phyloP scores from a whole-genome alignment of 2,329 filamentous ascomycete species.

The Colletotrichum filicis region DNA sequence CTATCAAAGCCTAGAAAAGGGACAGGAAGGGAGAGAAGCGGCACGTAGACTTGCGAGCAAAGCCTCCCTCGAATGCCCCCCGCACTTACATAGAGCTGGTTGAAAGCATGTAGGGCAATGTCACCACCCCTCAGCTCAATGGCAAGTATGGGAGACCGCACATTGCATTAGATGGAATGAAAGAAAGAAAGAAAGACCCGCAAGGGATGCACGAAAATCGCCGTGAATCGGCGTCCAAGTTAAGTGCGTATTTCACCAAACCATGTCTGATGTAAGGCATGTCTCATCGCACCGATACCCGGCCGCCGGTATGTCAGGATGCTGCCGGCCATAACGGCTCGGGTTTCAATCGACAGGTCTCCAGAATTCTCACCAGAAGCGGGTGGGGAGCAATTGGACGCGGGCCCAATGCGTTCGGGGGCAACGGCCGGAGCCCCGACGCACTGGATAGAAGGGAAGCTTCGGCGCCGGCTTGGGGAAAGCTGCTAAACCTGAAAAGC shows the following conservation, averaged over 20 bases:
- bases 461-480: not conserved
- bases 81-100: not conserved
- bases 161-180: not conserved
- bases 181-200: not conserved
- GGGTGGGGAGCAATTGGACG: not conserved
- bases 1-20: not conserved
- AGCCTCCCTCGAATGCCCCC: not conserved
- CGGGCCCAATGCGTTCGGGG: not conserved
- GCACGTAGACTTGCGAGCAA: not conserved
- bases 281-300: not conserved
- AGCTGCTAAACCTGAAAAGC: conserved; percentile 4
- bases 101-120: not conserved
- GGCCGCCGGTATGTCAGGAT: not conserved
- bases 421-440: not conserved
- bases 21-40: not conserved
- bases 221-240: not conserved
- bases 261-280: not conserved
- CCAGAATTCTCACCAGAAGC: not conserved
- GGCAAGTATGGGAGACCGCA: not conserved
- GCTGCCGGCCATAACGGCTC: not conserved
- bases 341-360: not conserved
- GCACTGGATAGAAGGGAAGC: not conserved
- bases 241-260: not conserved
- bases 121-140: not conserved
- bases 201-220: not conserved